Conservation (phyloP, 116 monocot species). For the Cymodocea nodosa region DNA sequence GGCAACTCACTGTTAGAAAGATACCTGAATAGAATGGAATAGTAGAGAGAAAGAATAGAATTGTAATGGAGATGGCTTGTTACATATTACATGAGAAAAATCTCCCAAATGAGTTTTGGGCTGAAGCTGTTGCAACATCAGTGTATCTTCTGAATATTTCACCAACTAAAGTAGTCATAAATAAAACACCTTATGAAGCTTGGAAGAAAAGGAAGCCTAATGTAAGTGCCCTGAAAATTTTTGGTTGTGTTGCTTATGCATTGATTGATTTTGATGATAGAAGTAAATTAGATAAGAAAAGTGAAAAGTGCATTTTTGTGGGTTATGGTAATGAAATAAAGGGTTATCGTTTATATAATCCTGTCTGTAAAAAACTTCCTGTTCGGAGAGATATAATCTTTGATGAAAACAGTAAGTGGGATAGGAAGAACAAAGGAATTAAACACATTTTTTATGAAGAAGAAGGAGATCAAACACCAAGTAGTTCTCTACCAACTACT, state of each 20-base stretch:
- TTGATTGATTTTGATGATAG: neutral
- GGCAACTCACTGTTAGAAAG: slow-evolving; percentile 5
- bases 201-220: neutral
- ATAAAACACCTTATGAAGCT: slow-evolving; percentile 7
- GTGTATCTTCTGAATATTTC: slow-evolving; percentile 7
- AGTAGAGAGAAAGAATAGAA: slow-evolving; percentile 7
- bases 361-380: slow-evolving; percentile 3
- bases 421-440: neutral
- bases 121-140: neutral
- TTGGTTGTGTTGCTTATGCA: slow-evolving; percentile 7
- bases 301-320: too few species aligned
- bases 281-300: too few species aligned
- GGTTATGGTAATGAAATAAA: neutral
- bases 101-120: slow-evolving; percentile 5
- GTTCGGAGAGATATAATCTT: slow-evolving; percentile 10
- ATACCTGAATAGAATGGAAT: slow-evolving; percentile 7
- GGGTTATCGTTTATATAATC: slow-evolving; percentile 12
- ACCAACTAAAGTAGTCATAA: slow-evolving; percentile 1
- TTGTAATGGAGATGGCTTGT: slow-evolving; percentile 8
- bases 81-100: neutral
- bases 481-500: neutral
- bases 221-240: slow-evolving; percentile 3
- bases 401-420: slow-evolving; percentile 11
- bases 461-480: too few species aligned
- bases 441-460: neutral